A percentile compares a stretch with the other conserved stretches of the same genome.
Evolutionary conservation across 805 yeast species (phyloP).

Genomic region (Scheffersomyces stipitis): DNA sequence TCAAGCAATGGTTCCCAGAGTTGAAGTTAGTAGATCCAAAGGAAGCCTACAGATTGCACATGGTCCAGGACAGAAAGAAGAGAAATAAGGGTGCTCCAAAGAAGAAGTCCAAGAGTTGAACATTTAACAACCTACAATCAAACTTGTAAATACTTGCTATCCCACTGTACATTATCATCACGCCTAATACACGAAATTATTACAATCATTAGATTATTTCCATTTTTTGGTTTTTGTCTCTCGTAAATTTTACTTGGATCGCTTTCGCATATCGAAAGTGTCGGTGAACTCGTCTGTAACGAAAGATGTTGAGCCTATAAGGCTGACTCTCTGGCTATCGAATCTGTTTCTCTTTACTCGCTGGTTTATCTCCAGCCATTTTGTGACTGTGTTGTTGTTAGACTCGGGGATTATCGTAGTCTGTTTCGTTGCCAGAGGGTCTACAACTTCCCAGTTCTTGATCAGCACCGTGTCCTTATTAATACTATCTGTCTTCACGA

Average conservation of each 20-base stretch:
- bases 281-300: conserved; percentile 25
- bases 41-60: conserved; percentile 66
- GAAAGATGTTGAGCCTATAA: not conserved
- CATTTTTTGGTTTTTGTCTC: no score
- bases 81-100: conserved; percentile 90
- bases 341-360: conserved; percentile 3
- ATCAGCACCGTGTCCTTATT: conserved; percentile 4
- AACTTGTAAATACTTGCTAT: conserved; percentile 7
- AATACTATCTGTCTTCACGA: conserved; percentile 1
- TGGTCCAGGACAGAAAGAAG: conserved; percentile 66
- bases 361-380: conserved; percentile 4
- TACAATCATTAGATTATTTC: no score
- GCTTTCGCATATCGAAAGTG: conserved; percentile 20
- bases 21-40: conserved; percentile 60
- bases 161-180: not conserved
- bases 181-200: not conserved
- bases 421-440: no score
- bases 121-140: conserved; percentile 1
- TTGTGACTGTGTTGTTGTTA: not conserved
- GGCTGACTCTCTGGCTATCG: not conserved
- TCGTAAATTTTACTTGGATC: no score
- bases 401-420: no score
- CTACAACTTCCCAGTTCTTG: conserved; percentile 5
- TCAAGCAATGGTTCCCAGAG: conserved; percentile 53
- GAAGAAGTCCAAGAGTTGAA: conserved; percentile 48